These are phyloP conservation scores for Zygosaccharomyces lentus DNA, from an alignment of 805 yeast species.

Conservation along the genomic window DNA sequence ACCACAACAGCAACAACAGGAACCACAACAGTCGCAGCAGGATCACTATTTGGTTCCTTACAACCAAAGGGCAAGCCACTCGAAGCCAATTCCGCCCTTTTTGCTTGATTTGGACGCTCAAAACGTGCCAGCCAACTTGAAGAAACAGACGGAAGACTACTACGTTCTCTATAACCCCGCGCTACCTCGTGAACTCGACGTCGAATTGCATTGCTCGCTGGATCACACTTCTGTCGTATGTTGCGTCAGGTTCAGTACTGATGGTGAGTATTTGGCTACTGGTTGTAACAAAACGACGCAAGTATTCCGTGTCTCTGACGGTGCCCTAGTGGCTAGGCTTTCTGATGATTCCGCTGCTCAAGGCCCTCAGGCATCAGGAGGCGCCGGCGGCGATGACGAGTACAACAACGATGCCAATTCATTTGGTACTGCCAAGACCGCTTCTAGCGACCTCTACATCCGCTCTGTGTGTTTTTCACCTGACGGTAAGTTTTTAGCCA, in stretches of 20 bases:
- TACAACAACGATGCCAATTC: slow-evolving; percentile 32
- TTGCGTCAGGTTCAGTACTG: slow-evolving; percentile 88
- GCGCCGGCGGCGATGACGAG: slow-evolving; percentile 22
- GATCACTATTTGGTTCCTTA: slow-evolving; percentile 39
- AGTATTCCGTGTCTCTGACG: slow-evolving; percentile 87
- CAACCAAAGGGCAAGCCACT: slow-evolving; percentile 44
- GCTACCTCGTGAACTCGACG: slow-evolving; percentile 69
- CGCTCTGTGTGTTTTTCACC: slow-evolving; percentile 96
- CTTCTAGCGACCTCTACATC: slow-evolving; percentile 76
- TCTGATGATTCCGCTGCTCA: slow-evolving; percentile 65
- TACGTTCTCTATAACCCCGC: slow-evolving; percentile 89
- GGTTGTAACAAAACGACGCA: slow-evolving; percentile 96
- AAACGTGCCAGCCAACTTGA: slow-evolving; percentile 68
- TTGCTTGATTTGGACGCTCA: slow-evolving; percentile 75
- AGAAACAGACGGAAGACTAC: slow-evolving; percentile 80
- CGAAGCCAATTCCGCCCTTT: slow-evolving; percentile 77
- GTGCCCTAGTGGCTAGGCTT: slow-evolving; percentile 80
- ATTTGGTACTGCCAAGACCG: slow-evolving; percentile 50
- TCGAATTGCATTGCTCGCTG: slow-evolving; percentile 81
- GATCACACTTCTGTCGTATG: slow-evolving; percentile 95
- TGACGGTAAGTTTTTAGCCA: slow-evolving; percentile 87
- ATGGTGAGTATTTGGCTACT: slow-evolving; percentile 90
- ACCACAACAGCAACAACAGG: slow-evolving; percentile 14
- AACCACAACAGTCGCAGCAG: slow-evolving; percentile 19
- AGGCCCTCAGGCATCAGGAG: slow-evolving; percentile 7